Base-by-base conservation (phyloP, 202 grass and related monocot genomes). In the Digitaria exilis region DNA sequence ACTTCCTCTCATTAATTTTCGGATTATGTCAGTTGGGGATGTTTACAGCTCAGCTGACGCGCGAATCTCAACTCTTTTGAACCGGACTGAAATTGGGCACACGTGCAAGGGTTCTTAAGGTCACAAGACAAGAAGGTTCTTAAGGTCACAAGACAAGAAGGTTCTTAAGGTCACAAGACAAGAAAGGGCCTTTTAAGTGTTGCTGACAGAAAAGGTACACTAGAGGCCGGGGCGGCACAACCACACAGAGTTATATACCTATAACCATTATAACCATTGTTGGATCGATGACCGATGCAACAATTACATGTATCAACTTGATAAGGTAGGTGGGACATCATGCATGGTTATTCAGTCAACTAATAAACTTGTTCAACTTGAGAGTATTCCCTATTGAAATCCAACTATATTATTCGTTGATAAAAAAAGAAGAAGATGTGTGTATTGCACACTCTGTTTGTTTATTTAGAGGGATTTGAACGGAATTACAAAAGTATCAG, bases 1-100 rank as follows among this genome's bases (percentile, higher is more conserved):
- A 28, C 37, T 67, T 65, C 32, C 51, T 52, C 77, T 54, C 41
- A 18, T 4, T 28, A 31, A 43, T 65, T 19, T 30, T n/a, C 0
- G 32, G 7, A 10, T 7, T 26, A 50, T 28, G 29, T 39, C 29
- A 59, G 11, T 31, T 19, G 7, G 25, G 29, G 83, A 78, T 24
- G 65, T 50, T 85, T 24, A 85, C 65, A 52, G 43, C 55, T 50
- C 65, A 78, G 9, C 83, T 31, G 54, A 31, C 22, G 11, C 6
- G 10, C 12, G 43, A 70, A 52, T 85, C 43, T 85, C 83, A 69
- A 69, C 62, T 34, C 26, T 44, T 70, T 37, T 49, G 73, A 65
- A 54, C 31, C 58, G 2, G 21, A 13, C 9, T 11, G 7, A 68
- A 55, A 29, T 7, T 4, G 45, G 21, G 12, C 1, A 62, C 46